These are phyloP conservation scores for Fusarium xyrophilum DNA, from an alignment of 2,329 filamentous ascomycete genomes.

Conservation along the genomic window DNA sequence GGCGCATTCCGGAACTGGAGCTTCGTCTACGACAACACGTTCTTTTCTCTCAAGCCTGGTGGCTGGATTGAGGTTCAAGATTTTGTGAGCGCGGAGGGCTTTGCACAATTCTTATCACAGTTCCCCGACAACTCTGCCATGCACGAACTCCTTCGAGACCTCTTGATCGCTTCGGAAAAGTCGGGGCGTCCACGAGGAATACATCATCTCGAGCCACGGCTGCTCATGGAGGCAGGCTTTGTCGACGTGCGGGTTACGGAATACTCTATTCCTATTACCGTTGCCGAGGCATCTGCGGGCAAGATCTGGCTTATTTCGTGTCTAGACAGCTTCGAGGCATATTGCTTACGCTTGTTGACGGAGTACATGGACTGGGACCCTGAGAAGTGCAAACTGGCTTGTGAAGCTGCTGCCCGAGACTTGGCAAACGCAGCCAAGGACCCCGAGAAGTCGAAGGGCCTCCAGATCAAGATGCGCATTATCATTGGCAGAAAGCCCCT, in stretches of 20 bases:
- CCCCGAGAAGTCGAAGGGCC: constrained; percentile 50
- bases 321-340: constrained; percentile 59
- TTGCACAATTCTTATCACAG: constrained; percentile 42
- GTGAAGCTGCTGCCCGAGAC: constrained; percentile 56
- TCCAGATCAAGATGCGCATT: constrained; percentile 57
- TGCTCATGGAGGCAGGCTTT: constrained; percentile 58
- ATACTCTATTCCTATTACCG: constrained; percentile 56
- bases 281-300: constrained; percentile 55
- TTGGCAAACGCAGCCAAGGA: constrained; percentile 58
- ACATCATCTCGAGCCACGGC: constrained; percentile 53
- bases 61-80: constrained; percentile 65
- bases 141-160: constrained; percentile 50
- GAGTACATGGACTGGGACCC: constrained; percentile 61
- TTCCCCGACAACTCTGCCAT: constrained; percentile 56
- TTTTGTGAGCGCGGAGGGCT: constrained; percentile 55
- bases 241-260: constrained; percentile 58
- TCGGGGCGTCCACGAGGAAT: constrained; percentile 56
- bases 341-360: constrained; percentile 58
- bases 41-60: constrained; percentile 61
- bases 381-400: constrained; percentile 55
- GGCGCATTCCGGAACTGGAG: constrained; percentile 64
- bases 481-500: constrained; percentile 59
- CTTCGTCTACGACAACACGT: constrained; percentile 60
- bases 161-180: constrained; percentile 52
- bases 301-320: constrained; percentile 62